Percentiles rank a stretch among this genome's conserved stretches.
Conservation (phyloP, 768 basidiomycete genomes). For the Auriscalpium vulgare region DNA sequence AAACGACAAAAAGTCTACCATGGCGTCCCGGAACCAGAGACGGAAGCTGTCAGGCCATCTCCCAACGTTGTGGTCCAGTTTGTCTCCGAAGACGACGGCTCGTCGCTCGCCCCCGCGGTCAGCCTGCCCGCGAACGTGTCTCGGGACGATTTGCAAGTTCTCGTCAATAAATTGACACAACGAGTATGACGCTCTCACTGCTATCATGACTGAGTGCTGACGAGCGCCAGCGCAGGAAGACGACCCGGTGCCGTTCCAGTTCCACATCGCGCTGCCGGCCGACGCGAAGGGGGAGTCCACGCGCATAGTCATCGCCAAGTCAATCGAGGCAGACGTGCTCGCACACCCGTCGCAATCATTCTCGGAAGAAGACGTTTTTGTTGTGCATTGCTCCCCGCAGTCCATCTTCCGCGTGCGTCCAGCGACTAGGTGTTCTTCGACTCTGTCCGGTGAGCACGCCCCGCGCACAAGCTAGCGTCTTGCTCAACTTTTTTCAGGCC, state of each 20-base stretch:
- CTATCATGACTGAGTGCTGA: constrained; percentile 6
- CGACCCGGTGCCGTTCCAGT: constrained; percentile 88
- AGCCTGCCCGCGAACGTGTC: constrained; percentile 84
- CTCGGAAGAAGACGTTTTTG: constrained; percentile 80
- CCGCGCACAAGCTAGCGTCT: constrained; percentile 1
- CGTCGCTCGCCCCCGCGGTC: constrained; percentile 76
- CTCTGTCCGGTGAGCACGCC: constrained; percentile 59
- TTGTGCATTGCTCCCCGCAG: constrained; percentile 89
- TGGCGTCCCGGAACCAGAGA: constrained; percentile 58
- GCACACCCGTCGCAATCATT: constrained; percentile 63
- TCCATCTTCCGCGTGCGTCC: constrained; percentile 92
- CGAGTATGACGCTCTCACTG: constrained; percentile 40
- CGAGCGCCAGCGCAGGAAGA: constrained; percentile 45
- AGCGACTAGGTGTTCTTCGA: constrained; percentile 90
- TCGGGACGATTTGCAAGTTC: constrained; percentile 72
- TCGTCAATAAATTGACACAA: constrained; percentile 82
- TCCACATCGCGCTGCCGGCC: constrained; percentile 73
- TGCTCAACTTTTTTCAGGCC: constrained; percentile 42
- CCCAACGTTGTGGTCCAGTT: constrained; percentile 87
- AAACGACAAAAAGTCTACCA: constrained; percentile 83
- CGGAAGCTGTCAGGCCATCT: constrained; percentile 36
- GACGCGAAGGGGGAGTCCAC: constrained; percentile 45
- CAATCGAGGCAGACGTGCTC: constrained; percentile 76
- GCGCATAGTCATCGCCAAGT: constrained; percentile 76
- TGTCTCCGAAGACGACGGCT: constrained; percentile 80